Evolutionary conservation across 345 rosid species (phyloP).

Genomic region (Salix suchowensis): DNA sequence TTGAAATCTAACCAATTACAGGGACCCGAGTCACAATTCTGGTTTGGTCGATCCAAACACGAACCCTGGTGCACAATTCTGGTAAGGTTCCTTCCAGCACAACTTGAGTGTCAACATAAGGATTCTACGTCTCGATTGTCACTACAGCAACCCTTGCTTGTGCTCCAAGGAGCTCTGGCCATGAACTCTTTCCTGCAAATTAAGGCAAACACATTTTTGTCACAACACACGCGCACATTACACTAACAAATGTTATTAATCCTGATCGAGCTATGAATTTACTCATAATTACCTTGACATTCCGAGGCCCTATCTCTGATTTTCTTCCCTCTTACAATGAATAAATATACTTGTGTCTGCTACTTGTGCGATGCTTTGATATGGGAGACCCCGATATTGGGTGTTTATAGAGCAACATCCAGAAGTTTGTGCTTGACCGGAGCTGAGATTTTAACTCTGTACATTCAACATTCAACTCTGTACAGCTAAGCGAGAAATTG

Average conservation of each 20-base stretch:
- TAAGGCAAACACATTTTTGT: neutral
- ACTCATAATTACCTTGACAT: neutral
- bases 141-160: conserved; percentile 17
- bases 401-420: neutral
- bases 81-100: conserved; percentile 18
- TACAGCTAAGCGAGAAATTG: neutral
- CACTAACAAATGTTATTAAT: neutral
- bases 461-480: neutral
- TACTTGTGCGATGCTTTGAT: neutral
- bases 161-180: conserved; percentile 37
- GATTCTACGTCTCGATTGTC: conserved; percentile 23
- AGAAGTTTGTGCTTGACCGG: neutral
- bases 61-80: conserved; percentile 13
- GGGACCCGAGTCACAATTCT: conserved; percentile 12
- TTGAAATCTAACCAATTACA: neutral
- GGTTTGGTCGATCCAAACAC: conserved; percentile 26
- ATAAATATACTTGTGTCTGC: no score
- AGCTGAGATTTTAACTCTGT: neutral
- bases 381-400: neutral
- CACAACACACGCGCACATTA: neutral
- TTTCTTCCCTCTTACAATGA: no score
- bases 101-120: conserved; percentile 17
- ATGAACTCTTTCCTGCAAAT: conserved; percentile 25
- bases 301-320: neutral
- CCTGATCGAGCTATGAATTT: neutral